A percentile compares a stretch with the other conserved stretches of the same genome.
These are phyloP conservation scores for Hymenochaete sp. DNA, from an alignment of 1,284 basidiomycete genomes.

Conservation along the genomic window DNA sequence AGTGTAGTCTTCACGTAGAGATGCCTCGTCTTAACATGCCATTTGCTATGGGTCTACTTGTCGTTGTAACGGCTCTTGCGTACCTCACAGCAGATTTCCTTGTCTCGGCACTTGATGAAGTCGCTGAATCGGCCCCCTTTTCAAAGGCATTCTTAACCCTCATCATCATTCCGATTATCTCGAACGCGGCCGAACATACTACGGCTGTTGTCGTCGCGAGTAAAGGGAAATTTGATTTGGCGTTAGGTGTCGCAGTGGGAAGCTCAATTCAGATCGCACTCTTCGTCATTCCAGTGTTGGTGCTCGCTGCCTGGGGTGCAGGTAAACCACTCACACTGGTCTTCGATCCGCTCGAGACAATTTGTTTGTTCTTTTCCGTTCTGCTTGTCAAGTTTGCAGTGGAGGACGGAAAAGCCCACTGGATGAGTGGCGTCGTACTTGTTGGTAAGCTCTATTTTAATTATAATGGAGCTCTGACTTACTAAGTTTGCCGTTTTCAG, in stretches of 20 bases:
- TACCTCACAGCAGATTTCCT: slow-evolving; percentile 56
- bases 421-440: slow-evolving; percentile 48
- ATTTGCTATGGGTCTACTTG: slow-evolving; percentile 32
- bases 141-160: slow-evolving; percentile 55
- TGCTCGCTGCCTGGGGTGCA: slow-evolving; percentile 30
- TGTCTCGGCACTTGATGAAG: slow-evolving; percentile 41
- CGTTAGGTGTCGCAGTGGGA: slow-evolving; percentile 55
- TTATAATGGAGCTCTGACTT: background rate
- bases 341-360: slow-evolving; percentile 33
- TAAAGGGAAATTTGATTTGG: slow-evolving; percentile 46
- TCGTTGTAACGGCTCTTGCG: slow-evolving; percentile 35
- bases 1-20: too few species aligned
- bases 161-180: slow-evolving; percentile 59
- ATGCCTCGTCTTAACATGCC: slow-evolving; percentile 39
- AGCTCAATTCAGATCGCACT: slow-evolving; percentile 62
- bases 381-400: slow-evolving; percentile 55
- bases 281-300: slow-evolving; percentile 54
- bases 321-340: slow-evolving; percentile 38
- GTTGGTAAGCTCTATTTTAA: slow-evolving; percentile 29
- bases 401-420: slow-evolving; percentile 55
- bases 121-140: slow-evolving; percentile 37
- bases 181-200: slow-evolving; percentile 60
- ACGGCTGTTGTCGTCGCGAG: slow-evolving; percentile 58
- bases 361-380: slow-evolving; percentile 45
- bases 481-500: slow-evolving; percentile 16